phyloP scores from a whole-genome alignment of 2,329 filamentous ascomycete species.

The Thelonectria blattea region DNA sequence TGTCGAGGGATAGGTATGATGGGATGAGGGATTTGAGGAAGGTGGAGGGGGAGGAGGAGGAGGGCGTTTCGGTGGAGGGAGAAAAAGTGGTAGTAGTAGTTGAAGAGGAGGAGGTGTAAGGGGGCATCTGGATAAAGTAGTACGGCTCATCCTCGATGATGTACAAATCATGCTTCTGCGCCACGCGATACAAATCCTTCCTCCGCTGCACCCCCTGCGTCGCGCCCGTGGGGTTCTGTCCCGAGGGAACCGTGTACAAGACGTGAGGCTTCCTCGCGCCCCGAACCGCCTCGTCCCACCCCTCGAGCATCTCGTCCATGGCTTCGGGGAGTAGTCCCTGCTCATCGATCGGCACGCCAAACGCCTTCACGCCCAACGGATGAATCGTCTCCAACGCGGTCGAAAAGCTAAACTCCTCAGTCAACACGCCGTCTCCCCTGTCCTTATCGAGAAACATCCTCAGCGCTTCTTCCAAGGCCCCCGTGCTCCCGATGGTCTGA shows the following conservation, averaged over 20 bases:
- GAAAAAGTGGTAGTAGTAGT: too few species aligned
- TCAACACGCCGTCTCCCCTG: constrained; percentile 78
- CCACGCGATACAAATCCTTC: constrained; percentile 75
- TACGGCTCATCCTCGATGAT: constrained; percentile 95
- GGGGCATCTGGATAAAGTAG: constrained; percentile 90
- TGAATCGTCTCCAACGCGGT: constrained; percentile 67
- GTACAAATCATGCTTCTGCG: constrained; percentile 82
- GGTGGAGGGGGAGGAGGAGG: constrained; percentile 69
- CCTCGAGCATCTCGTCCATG: constrained; percentile 57
- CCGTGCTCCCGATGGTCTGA: constrained; percentile 86
- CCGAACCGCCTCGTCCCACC: constrained; percentile 55
- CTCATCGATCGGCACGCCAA: constrained; percentile 59
- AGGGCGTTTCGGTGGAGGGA: too few species aligned
- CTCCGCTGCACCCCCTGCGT: constrained; percentile 75
- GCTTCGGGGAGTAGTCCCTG: constrained; percentile 58
- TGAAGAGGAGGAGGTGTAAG: constrained; percentile 65
- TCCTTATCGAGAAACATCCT: constrained; percentile 77
- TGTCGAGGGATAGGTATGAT: constrained; percentile 78
- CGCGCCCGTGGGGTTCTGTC: constrained; percentile 90
- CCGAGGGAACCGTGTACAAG: constrained; percentile 70
- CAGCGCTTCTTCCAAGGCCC: constrained; percentile 80
- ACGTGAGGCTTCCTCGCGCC: constrained; percentile 59
- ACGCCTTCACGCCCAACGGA: constrained; percentile 58
- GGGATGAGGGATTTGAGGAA: constrained; percentile 71
- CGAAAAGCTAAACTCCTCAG: constrained; percentile 91